Percentiles rank a stretch among this genome's conserved stretches.
phyloP scores from a whole-genome alignment of 2,329 filamentous ascomycete species.

The Fusarium sp. region DNA sequence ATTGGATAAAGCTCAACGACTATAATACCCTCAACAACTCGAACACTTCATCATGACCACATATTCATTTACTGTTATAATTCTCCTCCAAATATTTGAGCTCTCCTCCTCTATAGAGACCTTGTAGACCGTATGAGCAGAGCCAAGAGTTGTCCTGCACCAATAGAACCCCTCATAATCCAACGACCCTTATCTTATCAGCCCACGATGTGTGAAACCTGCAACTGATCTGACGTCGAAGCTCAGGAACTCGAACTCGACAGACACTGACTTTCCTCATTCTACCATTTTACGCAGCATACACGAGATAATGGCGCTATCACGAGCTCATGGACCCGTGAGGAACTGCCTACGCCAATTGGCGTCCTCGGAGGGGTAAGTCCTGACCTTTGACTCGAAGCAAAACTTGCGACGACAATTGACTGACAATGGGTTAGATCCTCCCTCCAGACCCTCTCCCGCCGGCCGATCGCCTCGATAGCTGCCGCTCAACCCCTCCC shows the following conservation, averaged over 20 bases:
- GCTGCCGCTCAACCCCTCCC: slow-evolving; percentile 1
- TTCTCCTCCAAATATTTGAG: background rate
- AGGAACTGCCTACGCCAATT: slow-evolving; percentile 39
- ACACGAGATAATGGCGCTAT: slow-evolving; percentile 34
- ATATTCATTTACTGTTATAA: background rate
- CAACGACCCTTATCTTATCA: slow-evolving; percentile 42
- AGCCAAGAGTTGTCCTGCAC: background rate
- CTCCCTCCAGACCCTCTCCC: slow-evolving; percentile 28
- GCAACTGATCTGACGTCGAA: slow-evolving; percentile 41
- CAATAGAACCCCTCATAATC: background rate
- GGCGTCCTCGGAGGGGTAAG: slow-evolving; percentile 41
- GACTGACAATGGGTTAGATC: slow-evolving; percentile 29
- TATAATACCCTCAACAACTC: background rate
- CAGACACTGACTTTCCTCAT: background rate
- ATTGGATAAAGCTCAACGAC: background rate
- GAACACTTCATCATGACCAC: too few relatives aligned
- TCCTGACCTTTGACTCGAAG: background rate
- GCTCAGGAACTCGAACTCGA: slow-evolving; percentile 33
- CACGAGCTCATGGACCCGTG: slow-evolving; percentile 40
- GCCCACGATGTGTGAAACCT: background rate
- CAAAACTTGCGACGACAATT: slow-evolving; percentile 4
- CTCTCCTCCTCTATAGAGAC: background rate
- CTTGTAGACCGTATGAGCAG: background rate
- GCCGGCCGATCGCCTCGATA: slow-evolving; percentile 17
- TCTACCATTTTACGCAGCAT: background rate